Evolutionary conservation across 441 rosid genomes (phyloP).

Genomic region (Adansonia rubrostipa): DNA sequence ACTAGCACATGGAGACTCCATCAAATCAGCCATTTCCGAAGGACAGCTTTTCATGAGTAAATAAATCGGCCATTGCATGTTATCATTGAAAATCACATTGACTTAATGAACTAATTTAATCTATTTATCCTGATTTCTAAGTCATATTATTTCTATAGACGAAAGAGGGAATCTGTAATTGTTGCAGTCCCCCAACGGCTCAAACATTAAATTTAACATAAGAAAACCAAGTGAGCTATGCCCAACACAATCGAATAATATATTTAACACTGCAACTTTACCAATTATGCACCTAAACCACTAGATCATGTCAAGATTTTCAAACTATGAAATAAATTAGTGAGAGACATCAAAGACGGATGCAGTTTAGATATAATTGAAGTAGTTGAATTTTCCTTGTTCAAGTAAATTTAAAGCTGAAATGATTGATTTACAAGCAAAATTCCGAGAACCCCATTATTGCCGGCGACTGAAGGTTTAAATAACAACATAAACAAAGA

Average conservation of each 20-base stretch:
- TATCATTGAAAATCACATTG: not conserved
- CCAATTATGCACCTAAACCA: not conserved
- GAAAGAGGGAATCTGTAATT: not conserved
- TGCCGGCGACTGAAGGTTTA: constrained; percentile 55
- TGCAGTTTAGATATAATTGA: not conserved
- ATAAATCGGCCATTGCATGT: constrained; percentile 17
- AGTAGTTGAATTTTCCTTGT: not conserved
- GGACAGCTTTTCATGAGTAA: not conserved
- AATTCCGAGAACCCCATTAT: not conserved
- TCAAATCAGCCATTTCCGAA: constrained; percentile 25
- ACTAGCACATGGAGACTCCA: not conserved
- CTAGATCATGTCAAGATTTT: not conserved
- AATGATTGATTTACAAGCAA: not conserved
- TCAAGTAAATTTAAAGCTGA: not conserved
- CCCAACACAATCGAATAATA: not conserved
- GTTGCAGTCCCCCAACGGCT: not conserved
- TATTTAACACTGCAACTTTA: constrained; percentile 14
- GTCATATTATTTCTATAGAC: constrained; percentile 2
- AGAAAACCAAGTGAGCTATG: not conserved
- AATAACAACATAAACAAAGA: constrained; percentile 61
- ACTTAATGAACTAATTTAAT: constrained; percentile 16
- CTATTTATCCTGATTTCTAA: constrained; percentile 18
- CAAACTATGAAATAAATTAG: not conserved
- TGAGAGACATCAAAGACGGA: not conserved
- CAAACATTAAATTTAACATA: not conserved